Percentiles rank a stretch among this genome's conserved stretches.
Evolutionary conservation across 352 stramenopile genomes (phyloP).

Genomic region (Globisporangium lucens): DNA sequence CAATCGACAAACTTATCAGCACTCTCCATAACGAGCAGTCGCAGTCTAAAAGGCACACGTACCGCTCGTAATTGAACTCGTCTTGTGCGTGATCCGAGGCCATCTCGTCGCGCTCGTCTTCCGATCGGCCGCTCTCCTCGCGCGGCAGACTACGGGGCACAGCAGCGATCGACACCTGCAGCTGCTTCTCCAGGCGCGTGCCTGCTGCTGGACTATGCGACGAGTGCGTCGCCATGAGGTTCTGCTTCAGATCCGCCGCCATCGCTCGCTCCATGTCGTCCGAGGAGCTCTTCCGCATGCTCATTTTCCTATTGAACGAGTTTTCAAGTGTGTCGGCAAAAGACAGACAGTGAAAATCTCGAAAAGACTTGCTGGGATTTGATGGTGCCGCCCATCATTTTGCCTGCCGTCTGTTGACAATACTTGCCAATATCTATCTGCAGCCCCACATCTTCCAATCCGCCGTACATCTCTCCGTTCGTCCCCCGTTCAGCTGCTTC

Average conservation of each 20-base stretch:
- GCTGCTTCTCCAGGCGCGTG: background rate
- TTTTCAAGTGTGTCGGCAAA: background rate
- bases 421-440: background rate
- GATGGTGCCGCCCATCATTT: background rate
- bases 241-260: slow-evolving; percentile 13
- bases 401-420: too few species aligned
- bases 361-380: background rate
- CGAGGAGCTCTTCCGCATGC: slow-evolving; percentile 6
- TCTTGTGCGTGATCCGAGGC: background rate
- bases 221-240: slow-evolving; percentile 14
- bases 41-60: background rate
- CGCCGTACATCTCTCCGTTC: too few species aligned
- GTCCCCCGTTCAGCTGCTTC: too few species aligned
- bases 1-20: background rate
- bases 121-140: background rate
- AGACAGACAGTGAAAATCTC: background rate
- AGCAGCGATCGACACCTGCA: too few species aligned
- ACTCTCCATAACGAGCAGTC: background rate
- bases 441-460: background rate
- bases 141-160: background rate
- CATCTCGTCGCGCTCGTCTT: background rate
- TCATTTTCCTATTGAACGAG: background rate
- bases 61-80: slow-evolving; percentile 19
- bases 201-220: background rate
- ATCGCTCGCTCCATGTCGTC: slow-evolving; percentile 8